These are phyloP conservation scores for Syncephalis plumigaleata DNA, from an alignment of 371 early-diverging fungal genomes.

Conservation along the genomic window DNA sequence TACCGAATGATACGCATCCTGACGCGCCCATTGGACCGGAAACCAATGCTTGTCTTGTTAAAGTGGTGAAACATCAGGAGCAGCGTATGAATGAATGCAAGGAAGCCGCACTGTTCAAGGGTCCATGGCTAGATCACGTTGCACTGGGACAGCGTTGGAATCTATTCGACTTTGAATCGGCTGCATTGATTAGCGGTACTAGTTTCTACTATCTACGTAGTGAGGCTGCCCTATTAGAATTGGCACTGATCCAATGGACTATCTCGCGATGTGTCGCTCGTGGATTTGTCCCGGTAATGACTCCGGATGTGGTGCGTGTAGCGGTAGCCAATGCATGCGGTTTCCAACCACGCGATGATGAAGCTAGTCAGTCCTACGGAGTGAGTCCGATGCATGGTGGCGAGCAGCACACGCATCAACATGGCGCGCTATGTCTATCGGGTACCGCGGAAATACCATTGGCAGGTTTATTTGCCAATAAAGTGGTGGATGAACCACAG, in stretches of 20 bases:
- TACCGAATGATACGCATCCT: constrained; percentile 59
- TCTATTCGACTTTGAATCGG: constrained; percentile 72
- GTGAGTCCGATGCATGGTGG: constrained; percentile 22
- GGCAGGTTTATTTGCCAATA: constrained; percentile 63
- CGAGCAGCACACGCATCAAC: background rate
- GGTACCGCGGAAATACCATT: constrained; percentile 90
- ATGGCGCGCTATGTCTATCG: constrained; percentile 36
- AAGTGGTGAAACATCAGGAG: constrained; percentile 20
- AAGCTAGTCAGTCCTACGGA: constrained; percentile 73
- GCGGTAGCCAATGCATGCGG: constrained; percentile 79
- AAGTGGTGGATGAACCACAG: constrained; percentile 26
- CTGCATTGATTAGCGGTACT: constrained; percentile 65
- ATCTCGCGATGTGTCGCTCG: constrained; percentile 47
- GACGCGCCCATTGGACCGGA: constrained; percentile 48
- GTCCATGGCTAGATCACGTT: constrained; percentile 34
- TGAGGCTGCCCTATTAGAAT: constrained; percentile 67
- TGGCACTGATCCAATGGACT: constrained; percentile 73
- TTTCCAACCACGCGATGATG: constrained; percentile 57
- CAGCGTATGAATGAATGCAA: constrained; percentile 5
- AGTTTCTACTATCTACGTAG: constrained; percentile 78
- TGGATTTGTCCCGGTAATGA: constrained; percentile 59
- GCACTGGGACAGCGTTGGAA: constrained; percentile 36
- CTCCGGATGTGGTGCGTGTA: constrained; percentile 73
- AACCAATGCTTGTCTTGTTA: constrained; percentile 27
- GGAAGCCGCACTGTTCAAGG: background rate